A percentile compares a stretch with the other conserved stretches of the same genome.
Conservation (phyloP, 106 monocot species). For the Acanthochlamys bracteata region DNA sequence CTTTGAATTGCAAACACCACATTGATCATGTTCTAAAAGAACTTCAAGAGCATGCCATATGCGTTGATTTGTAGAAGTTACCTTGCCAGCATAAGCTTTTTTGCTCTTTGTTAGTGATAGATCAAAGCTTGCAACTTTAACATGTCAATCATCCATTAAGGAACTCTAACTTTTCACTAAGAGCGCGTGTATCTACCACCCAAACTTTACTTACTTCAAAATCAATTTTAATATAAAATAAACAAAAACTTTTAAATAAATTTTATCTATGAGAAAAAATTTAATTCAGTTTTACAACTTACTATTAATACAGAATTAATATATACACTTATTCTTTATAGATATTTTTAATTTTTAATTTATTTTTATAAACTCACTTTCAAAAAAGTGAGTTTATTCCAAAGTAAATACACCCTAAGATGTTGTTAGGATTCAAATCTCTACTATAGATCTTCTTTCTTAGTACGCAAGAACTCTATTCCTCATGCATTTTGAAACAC, state of each 20-base stretch:
- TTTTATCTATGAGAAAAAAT: no score
- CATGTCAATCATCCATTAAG: conserved; percentile 33
- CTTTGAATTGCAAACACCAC: conserved; percentile 1
- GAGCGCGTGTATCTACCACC: no score
- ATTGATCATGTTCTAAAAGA: conserved; percentile 23
- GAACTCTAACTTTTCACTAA: conserved; percentile 33
- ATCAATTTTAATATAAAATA: no score
- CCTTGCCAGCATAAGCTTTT: neutral
- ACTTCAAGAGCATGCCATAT: conserved; percentile 74
- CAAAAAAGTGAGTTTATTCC: no score
- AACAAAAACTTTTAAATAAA: no score
- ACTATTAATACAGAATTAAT: no score
- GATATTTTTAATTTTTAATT: no score
- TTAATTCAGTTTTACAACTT: no score
- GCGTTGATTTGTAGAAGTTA: neutral
- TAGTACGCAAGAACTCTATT: conserved; percentile 65
- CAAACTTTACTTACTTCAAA: no score
- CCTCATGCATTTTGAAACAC: conserved; percentile 71
- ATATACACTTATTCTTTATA: no score
- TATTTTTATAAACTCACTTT: no score
- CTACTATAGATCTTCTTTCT: conserved; percentile 49
- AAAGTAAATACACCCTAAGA: no score
- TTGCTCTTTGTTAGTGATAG: conserved; percentile 1
- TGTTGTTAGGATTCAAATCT: conserved; percentile 49
- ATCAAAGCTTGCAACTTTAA: conserved; percentile 39